Conservation (phyloP, 306 rosid species). For the Begonia fuchsioides region DNA sequence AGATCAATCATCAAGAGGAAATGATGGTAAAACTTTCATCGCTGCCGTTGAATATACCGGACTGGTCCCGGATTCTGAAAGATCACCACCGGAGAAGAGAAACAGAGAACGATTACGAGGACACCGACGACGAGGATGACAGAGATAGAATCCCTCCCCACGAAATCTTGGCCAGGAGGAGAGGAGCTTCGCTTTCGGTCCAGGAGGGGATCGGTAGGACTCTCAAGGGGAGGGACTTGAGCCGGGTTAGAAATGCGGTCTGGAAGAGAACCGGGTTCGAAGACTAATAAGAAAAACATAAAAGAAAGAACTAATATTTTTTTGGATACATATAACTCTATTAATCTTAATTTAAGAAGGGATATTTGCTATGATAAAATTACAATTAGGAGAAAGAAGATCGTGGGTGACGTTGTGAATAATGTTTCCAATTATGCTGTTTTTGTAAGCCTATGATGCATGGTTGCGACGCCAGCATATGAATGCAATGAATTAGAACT, state of each 20-base stretch:
- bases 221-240: slow-evolving; percentile 73
- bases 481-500: too few relatives aligned
- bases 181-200: slow-evolving; percentile 71
- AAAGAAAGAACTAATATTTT: too few relatives aligned
- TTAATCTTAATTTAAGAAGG: too few relatives aligned
- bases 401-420: too few relatives aligned
- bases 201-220: slow-evolving; percentile 96
- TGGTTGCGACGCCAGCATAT: too few relatives aligned
- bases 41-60: slow-evolving; percentile 66
- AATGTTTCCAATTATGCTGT: too few relatives aligned
- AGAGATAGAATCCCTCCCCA: slow-evolving; percentile 52
- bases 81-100: slow-evolving; percentile 27
- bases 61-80: slow-evolving; percentile 72
- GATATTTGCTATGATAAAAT: too few relatives aligned
- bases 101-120: slow-evolving; percentile 8
- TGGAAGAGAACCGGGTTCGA: slow-evolving; percentile 83
- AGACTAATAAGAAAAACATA: slow-evolving; percentile 12
- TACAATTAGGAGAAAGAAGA: too few relatives aligned
- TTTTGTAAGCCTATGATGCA: too few relatives aligned
- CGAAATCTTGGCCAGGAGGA: slow-evolving; percentile 61
- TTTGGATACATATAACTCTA: too few relatives aligned
- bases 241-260: slow-evolving; percentile 78
- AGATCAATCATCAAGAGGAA: too few relatives aligned
- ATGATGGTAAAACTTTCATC: slow-evolving; percentile 18
- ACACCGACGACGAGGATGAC: slow-evolving; percentile 4